Conservation (phyloP, 2,329 filamentous ascomycete genomes). For the Xylariaceae sp. region DNA sequence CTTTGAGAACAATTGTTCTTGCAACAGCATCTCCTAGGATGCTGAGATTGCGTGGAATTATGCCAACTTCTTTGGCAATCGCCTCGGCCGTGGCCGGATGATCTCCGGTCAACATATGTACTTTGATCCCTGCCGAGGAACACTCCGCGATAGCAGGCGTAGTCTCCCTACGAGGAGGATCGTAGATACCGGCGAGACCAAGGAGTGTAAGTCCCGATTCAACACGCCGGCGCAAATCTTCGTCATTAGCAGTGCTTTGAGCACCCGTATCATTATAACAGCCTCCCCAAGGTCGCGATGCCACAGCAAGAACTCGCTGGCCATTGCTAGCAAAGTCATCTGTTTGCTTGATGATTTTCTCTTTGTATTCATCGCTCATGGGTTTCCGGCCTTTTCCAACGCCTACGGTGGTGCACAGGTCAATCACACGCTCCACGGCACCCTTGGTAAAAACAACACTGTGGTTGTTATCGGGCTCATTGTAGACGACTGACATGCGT, state of each 20-base stretch:
- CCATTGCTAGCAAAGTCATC: slow-evolving; percentile 58
- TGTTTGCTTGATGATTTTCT: slow-evolving; percentile 48
- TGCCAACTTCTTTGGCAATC: slow-evolving; percentile 73
- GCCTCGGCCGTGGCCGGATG: slow-evolving; percentile 73
- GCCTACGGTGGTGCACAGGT: slow-evolving; percentile 48
- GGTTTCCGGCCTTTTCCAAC: slow-evolving; percentile 37
- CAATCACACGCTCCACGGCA: slow-evolving; percentile 55
- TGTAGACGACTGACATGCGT: slow-evolving; percentile 73
- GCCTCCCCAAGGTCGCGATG: slow-evolving; percentile 56
- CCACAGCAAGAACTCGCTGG: slow-evolving; percentile 66
- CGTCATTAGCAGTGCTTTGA: slow-evolving; percentile 33
- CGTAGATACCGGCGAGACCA: slow-evolving; percentile 81
- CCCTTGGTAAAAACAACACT: slow-evolving; percentile 58
- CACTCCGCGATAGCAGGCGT: slow-evolving; percentile 65
- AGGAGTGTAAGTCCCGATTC: slow-evolving; percentile 67
- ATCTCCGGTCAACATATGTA: slow-evolving; percentile 82
- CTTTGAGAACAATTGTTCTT: slow-evolving; percentile 67
- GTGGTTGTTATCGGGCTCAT: slow-evolving; percentile 39
- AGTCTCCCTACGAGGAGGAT: slow-evolving; percentile 77
- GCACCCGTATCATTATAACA: slow-evolving; percentile 35
- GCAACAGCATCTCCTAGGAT: slow-evolving; percentile 57
- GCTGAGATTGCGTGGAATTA: slow-evolving; percentile 60
- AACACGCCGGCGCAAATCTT: slow-evolving; percentile 51
- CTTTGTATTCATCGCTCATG: slow-evolving; percentile 48
- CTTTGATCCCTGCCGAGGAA: slow-evolving; percentile 66